Conservation (phyloP, 2,329 filamentous ascomycete species). For the Fusarium sp. region DNA sequence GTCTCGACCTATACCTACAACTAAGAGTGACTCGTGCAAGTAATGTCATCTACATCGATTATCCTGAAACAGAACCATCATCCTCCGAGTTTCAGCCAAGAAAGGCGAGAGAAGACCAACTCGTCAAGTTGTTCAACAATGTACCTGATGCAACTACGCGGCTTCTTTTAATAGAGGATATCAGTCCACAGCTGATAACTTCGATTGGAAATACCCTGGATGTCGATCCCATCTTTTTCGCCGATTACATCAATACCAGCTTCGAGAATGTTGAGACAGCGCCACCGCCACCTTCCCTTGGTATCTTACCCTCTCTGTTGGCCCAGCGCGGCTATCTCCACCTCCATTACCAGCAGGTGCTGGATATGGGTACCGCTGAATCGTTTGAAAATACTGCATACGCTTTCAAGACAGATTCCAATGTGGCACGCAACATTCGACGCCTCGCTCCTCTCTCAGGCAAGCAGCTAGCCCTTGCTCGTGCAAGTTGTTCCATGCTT, state of each 20-base stretch:
- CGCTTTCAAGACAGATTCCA: not conserved
- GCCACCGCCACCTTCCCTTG: not conserved
- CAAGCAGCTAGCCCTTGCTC: not conserved
- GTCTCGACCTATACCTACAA: too few relatives aligned
- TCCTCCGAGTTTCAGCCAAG: not conserved
- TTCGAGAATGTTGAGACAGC: not conserved
- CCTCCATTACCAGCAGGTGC: not conserved
- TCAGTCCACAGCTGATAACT: not conserved
- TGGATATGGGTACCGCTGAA: not conserved
- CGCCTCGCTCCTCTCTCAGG: not conserved
- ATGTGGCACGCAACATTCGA: not conserved
- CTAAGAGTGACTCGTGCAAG: too few relatives aligned
- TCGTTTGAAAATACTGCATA: fast-evolving
- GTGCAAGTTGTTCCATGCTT: not conserved
- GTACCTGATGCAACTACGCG: not conserved
- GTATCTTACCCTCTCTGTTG: not conserved
- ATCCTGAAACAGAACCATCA: too few relatives aligned
- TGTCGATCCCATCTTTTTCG: conserved; percentile 1
- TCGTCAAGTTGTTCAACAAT: not conserved
- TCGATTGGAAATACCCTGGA: fast-evolving
- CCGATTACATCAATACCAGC: not conserved
- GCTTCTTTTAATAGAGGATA: not conserved
- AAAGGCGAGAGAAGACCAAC: fast-evolving
- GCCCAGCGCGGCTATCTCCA: not conserved
- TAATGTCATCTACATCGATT: too few relatives aligned